These are phyloP conservation scores for Gastrodia elata DNA, from an alignment of 106 monocot species.

Conservation along the genomic window DNA sequence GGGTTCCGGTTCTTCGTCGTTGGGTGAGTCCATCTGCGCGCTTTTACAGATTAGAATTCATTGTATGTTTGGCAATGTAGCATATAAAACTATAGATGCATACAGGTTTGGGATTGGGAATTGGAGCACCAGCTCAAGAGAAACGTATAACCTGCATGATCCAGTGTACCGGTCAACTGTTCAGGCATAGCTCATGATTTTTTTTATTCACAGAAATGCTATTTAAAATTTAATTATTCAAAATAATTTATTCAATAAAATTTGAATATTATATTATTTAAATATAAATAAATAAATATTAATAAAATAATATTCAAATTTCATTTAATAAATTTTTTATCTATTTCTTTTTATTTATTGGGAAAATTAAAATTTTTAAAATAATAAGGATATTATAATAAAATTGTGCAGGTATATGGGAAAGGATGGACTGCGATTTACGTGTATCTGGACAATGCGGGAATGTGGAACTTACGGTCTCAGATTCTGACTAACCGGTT, in stretches of 20 bases:
- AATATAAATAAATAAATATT: neutral
- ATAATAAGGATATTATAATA: neutral
- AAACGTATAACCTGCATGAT: slow-evolving; percentile 26
- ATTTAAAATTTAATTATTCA: neutral
- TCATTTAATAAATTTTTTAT: too few species aligned
- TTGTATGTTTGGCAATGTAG: too few species aligned
- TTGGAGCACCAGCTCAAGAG: slow-evolving; percentile 27
- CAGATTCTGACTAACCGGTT: slow-evolving; percentile 33
- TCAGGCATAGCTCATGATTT: slow-evolving; percentile 9
- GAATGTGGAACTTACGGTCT: slow-evolving; percentile 47
- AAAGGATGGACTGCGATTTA: slow-evolving; percentile 37
- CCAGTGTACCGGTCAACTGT: slow-evolving; percentile 35
- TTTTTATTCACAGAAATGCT: too few species aligned
- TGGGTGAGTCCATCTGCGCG: slow-evolving; percentile 16
- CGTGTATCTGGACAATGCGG: slow-evolving; percentile 35
- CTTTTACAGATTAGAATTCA: too few species aligned
- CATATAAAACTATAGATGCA: neutral
- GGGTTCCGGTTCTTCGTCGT: slow-evolving; percentile 38
- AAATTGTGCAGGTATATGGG: slow-evolving; percentile 27
- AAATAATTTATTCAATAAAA: neutral
- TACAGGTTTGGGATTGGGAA: slow-evolving; percentile 30
- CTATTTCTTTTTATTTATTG: too few species aligned
- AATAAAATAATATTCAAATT: too few species aligned
- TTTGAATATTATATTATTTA: neutral
- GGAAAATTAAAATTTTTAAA: too few species aligned